These are phyloP conservation scores for Candida stauntonica DNA, from an alignment of 805 yeast species.

Conservation along the genomic window DNA sequence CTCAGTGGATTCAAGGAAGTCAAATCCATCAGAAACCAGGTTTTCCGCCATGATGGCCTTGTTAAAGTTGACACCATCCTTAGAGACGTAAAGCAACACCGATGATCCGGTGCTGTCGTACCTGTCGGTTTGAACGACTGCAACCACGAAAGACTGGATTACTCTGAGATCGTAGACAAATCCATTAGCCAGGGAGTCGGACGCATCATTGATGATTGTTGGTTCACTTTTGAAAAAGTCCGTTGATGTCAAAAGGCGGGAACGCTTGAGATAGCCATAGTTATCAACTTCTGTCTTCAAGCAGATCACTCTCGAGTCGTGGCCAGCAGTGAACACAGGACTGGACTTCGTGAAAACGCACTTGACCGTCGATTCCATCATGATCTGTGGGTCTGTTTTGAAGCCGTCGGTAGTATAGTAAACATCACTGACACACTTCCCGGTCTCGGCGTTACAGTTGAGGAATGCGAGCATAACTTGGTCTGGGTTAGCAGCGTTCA, in stretches of 20 bases:
- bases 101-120: conserved; percentile 23
- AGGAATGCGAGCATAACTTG: conserved; percentile 34
- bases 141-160: conserved; percentile 33
- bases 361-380: conserved; percentile 27
- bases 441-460: conserved; percentile 14
- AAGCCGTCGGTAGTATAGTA: conserved; percentile 46
- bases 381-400: conserved; percentile 27
- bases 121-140: conserved; percentile 23
- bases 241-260: conserved; percentile 31
- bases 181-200: conserved; percentile 26
- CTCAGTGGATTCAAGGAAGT: conserved; percentile 34
- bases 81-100: conserved; percentile 27
- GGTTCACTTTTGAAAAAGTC: conserved; percentile 40
- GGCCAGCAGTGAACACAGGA: conserved; percentile 23
- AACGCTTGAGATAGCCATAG: conserved; percentile 31
- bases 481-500: conserved; percentile 38
- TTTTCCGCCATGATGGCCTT: conserved; percentile 30
- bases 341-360: conserved; percentile 30
- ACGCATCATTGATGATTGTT: conserved; percentile 29
- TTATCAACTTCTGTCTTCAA: conserved; percentile 39
- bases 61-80: conserved; percentile 31
- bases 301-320: conserved; percentile 34
- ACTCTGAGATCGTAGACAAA: conserved; percentile 30
- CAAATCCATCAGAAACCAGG: conserved; percentile 21
- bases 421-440: conserved; percentile 31